These are phyloP conservation scores for Alternaria sp. DNA, from an alignment of 2,329 filamentous ascomycete genomes.

Conservation along the genomic window DNA sequence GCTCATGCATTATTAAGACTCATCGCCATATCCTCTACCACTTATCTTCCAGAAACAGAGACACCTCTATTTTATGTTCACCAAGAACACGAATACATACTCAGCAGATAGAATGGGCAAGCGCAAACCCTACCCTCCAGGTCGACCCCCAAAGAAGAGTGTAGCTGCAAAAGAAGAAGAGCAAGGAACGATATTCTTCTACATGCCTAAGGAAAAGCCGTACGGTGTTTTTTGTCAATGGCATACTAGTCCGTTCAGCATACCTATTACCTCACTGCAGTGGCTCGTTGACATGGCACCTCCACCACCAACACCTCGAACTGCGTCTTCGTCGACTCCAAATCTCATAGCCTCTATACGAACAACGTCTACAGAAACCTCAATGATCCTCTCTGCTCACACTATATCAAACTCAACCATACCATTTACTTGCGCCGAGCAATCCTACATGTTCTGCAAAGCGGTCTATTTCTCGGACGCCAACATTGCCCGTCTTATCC, in stretches of 20 bases:
- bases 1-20: not conserved
- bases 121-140: not conserved
- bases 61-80: not conserved
- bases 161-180: not conserved
- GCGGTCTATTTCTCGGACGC: slow-evolving; percentile 29
- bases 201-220: slow-evolving; percentile 46
- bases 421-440: slow-evolving; percentile 25
- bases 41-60: not conserved
- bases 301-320: not conserved
- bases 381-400: not conserved
- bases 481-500: not conserved
- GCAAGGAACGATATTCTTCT: slow-evolving; percentile 25
- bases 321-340: not conserved
- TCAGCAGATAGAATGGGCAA: not conserved
- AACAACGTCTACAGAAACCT: not conserved
- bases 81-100: too few species aligned
- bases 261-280: slow-evolving; percentile 33
- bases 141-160: not conserved
- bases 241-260: slow-evolving; percentile 59
- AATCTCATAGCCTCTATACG: not conserved
- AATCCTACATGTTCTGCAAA: slow-evolving; percentile 30
- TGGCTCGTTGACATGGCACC: slow-evolving; percentile 14
- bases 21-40: not conserved
- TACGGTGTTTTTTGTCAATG: slow-evolving; percentile 65
- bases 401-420: not conserved